phyloP scores from a whole-genome alignment of 371 early-diverging fungal species.

The Mucor velutinosus region DNA sequence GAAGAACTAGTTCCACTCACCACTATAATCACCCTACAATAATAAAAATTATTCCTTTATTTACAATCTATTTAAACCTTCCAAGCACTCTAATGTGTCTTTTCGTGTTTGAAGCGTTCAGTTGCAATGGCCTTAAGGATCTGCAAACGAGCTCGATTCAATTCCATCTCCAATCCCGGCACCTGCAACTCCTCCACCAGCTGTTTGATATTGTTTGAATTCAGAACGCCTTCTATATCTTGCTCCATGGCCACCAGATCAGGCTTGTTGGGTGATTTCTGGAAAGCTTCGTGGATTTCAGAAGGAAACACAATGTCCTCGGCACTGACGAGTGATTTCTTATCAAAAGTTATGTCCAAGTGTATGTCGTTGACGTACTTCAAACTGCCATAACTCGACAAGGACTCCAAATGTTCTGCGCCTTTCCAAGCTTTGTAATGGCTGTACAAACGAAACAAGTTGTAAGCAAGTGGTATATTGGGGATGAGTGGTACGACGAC shows the following conservation, averaged over 20 bases:
- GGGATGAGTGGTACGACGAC: constrained; percentile 78
- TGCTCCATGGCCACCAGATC: constrained; percentile 25
- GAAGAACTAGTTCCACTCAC: too few species aligned
- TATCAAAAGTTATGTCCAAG: not conserved
- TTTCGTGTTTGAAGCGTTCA: constrained; percentile 10
- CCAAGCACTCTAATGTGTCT: not conserved
- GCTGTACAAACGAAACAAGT: constrained; percentile 79
- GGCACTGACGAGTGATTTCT: not conserved
- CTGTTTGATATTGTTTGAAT: constrained; percentile 19
- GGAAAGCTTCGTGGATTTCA: constrained; percentile 20
- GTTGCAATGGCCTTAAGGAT: constrained; percentile 36
- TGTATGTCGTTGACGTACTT: not conserved
- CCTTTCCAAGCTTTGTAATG: constrained; percentile 79
- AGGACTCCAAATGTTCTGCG: constrained; percentile 54
- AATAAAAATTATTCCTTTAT: not conserved
- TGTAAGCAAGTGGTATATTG: constrained; percentile 83
- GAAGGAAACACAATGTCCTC: constrained; percentile 43
- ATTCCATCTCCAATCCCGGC: constrained; percentile 43
- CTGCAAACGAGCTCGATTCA: constrained; percentile 46
- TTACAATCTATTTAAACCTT: not conserved
- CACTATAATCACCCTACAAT: too few species aligned
- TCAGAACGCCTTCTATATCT: constrained; percentile 37
- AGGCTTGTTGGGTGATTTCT: constrained; percentile 20
- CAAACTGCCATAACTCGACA: constrained; percentile 23
- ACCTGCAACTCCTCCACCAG: constrained; percentile 30